Base-by-base conservation (phyloP, 805 yeast genomes). In the Spathaspora boniae region DNA sequence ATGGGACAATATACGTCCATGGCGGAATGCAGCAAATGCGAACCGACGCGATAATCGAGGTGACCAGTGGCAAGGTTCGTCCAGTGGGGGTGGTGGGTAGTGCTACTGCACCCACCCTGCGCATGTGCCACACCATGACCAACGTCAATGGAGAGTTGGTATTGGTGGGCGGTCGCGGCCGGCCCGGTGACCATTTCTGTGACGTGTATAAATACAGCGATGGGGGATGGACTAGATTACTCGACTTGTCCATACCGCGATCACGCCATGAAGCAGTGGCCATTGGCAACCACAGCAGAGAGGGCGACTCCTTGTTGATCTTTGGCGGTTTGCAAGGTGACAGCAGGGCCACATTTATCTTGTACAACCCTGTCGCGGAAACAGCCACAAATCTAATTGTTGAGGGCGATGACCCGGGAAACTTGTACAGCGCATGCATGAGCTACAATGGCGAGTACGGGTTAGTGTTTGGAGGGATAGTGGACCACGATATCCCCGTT, bases 131-230 rank as follows among this genome's bases (percentile, higher is more conserved):
- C 46, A 62, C 79, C 0, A 45, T 77, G 22, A 67, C 74, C 0
- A 36, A 49, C 0, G 25, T 73, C 1, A 46, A 40, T 2, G 44
- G 51, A 9, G 50, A 52, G 1, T 28, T 61, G 0, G 36, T 80
- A 1, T 42, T 82, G 3, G 57, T 76, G 22, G 94, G 93, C 3
- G 95, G 95, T 3, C 68, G 94, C 41, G 57, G 70, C 2, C 68
- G 77, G 1, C 94, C 95, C 0, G 69, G 72, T 2, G 51, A 54
- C 7, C 58, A 65, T 0, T 51, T 74, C 25, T 36, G 36, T 4
- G 70, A 65, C 37, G 56, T 58, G 0, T 61, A 62, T 51, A 37
- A 38, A 20, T 44, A 40, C 9, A 16, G 17, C 11, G 36, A 36
- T 2, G 42, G 46, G 19, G 36, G 36, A 3, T 82, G 87, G 87